These are phyloP conservation scores for Puccinia triticina DNA, from an alignment of 1,284 basidiomycete species.

Conservation along the genomic window DNA sequence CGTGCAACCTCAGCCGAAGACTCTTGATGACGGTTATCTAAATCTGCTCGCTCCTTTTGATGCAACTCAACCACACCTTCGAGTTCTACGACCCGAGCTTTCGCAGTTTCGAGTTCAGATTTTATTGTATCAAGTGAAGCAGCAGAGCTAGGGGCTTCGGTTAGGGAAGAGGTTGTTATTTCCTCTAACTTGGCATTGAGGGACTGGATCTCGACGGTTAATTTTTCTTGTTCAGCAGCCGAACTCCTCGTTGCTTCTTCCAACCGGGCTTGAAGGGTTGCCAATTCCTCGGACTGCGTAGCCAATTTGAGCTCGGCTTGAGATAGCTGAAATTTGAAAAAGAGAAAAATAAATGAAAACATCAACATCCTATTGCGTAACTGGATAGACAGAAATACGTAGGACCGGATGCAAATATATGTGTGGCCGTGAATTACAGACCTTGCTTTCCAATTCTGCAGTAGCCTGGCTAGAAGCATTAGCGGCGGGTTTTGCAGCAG, in stretches of 20 bases:
- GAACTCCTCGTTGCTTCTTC: constrained; percentile 17
- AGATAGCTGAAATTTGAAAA: constrained; percentile 5
- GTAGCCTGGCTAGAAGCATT: constrained; percentile 11
- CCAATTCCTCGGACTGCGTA: constrained; percentile 21
- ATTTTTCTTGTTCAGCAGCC: constrained; percentile 13
- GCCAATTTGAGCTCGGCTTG: constrained; percentile 26
- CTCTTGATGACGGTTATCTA: background rate
- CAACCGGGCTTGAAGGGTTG: constrained; percentile 19
- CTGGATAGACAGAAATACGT: background rate
- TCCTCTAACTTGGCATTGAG: constrained; percentile 32
- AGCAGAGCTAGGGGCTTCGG: constrained; percentile 5
- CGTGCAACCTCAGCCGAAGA: constrained; percentile 15
- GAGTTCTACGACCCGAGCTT: constrained; percentile 25
- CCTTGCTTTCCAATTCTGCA: constrained; percentile 34
- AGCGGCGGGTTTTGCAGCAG: background rate
- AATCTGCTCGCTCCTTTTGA: constrained; percentile 24
- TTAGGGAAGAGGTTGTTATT: background rate
- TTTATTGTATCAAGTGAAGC: constrained; percentile 5
- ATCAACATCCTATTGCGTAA: background rate
- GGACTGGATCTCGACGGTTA: constrained; percentile 26
- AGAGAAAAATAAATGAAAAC: background rate
- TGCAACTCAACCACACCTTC: constrained; percentile 5
- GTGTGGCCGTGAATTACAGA: background rate
- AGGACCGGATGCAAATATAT: background rate
- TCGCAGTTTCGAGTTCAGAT: constrained; percentile 26